Evolutionary conservation across 495 filamentous ascomycete species (phyloP).

Genomic region (Antarctomyces pellizariae): DNA sequence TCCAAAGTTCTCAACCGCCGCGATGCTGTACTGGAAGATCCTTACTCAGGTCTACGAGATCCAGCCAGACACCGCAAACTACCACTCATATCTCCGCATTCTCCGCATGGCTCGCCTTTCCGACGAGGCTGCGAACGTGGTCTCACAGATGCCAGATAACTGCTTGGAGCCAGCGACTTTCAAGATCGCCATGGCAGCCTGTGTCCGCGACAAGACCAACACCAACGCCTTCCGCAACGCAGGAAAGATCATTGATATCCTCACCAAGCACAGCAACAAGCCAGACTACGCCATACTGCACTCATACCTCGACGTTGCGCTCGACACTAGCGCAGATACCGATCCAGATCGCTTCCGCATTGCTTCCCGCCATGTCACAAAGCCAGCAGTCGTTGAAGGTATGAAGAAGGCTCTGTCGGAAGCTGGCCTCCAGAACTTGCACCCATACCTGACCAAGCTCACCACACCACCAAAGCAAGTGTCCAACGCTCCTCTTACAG

Average conservation of each 20-base stretch:
- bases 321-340: too few relatives aligned
- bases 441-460: too few relatives aligned
- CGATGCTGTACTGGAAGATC: constrained; percentile 46
- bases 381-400: too few relatives aligned
- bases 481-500: too few relatives aligned
- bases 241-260: constrained; percentile 29
- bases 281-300: constrained; percentile 19
- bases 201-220: constrained; percentile 49
- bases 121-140: constrained; percentile 22
- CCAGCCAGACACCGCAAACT: constrained; percentile 44
- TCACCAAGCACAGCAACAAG: constrained; percentile 19
- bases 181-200: constrained; percentile 44
- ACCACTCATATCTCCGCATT: constrained; percentile 38
- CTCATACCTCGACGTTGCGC: constrained; percentile 19
- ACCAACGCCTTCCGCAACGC: constrained; percentile 31
- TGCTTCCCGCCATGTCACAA: too few relatives aligned
- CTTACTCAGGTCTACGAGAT: constrained; percentile 33
- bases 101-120: constrained; percentile 40
- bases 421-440: too few relatives aligned
- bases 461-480: too few relatives aligned
- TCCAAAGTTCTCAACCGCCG: constrained; percentile 23
- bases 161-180: constrained; percentile 29
- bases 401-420: too few relatives aligned
- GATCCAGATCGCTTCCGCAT: too few relatives aligned
- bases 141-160: constrained; percentile 25